Base-by-base conservation (phyloP, 331 rosid species). In the Saraca asoca region DNA sequence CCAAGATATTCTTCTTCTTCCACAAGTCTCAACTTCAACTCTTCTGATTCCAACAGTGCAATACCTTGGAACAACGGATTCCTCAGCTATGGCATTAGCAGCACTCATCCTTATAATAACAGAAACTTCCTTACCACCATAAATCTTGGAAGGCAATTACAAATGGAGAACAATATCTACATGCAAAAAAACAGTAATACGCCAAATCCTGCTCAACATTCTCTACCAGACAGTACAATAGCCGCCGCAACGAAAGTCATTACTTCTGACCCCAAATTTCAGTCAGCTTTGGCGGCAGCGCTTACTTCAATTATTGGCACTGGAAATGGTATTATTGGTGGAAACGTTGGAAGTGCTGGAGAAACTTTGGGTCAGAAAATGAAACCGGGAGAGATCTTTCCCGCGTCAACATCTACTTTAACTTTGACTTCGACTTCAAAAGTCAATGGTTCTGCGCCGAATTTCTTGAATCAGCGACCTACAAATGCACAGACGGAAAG, bases 171-270 rank as follows among this genome's bases (percentile, higher is more conserved):
- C 43, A 7, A 5, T 5, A 39, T 79, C 43, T 80, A 39, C 76
- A 42, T 80, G 74, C 95, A 80, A 50, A 85, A 75, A 31, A 75
- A 20, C 56, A 68, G 35, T 31, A 70, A 14, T 19, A 54, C 53
- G 11, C 35, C 13, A 20, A 72, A 75, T 54, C 18, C 69, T 5
- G 60, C 66, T 19, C 79, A 73, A 39, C 58, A 69, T 44, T 64
- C 83, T 61, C 80, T 53, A 7, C 82, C 78, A 12, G 88, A 75
- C 2, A 7, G 14, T 8, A 61, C 85, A 12, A 81, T 94, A 59
- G 88, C 97, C 2, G 98, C 98, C 6, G 97, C 98, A 38, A 90
- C 98, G 4, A 86, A 88, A 82, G 95, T 83, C 2, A 94, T 90
- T 62, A 88, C 97, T 0, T 72, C 87, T 0, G 96, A 94, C 78